A percentile compares a stretch with the other conserved stretches of the same genome.
Evolutionary conservation across 1,284 basidiomycete species (phyloP).

Genomic region (Wolfiporia cocos): DNA sequence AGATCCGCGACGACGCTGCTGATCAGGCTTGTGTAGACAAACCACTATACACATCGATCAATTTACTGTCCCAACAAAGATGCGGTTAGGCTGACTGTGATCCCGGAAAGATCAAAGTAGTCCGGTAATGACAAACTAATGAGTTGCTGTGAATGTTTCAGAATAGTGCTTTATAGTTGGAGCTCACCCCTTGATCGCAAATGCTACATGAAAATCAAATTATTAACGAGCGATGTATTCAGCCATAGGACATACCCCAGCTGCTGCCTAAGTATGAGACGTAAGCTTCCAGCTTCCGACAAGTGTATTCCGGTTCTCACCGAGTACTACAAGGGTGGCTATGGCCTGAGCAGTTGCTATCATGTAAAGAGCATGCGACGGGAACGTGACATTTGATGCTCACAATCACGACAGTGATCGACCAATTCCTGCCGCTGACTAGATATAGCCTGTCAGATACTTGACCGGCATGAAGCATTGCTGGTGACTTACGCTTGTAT

Average conservation of each 20-base stretch:
- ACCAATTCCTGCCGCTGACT: constrained; percentile 5
- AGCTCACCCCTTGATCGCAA: constrained; percentile 3
- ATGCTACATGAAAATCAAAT: background rate
- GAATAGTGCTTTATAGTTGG: too few relatives aligned
- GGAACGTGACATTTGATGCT: background rate
- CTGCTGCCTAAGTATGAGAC: background rate
- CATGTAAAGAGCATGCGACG: background rate
- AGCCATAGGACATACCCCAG: background rate
- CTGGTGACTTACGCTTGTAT: background rate
- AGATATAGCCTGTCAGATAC: background rate
- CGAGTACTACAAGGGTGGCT: background rate
- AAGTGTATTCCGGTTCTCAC: background rate
- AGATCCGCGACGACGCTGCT: constrained; percentile 1
- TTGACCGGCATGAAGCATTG: background rate
- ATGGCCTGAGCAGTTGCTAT: background rate
- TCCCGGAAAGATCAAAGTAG: constrained; percentile 3
- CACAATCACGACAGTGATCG: constrained; percentile 2
- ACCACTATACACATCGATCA: background rate
- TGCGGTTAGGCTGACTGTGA: background rate
- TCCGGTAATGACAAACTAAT: constrained; percentile 1
- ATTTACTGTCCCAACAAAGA: background rate
- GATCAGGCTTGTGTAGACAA: constrained; percentile 1
- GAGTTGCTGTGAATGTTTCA: too few relatives aligned
- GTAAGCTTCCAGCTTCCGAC: background rate
- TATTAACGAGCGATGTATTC: background rate